These are phyloP conservation scores for Fusarium clavum DNA, from an alignment of 2,329 filamentous ascomycete genomes.

Conservation along the genomic window DNA sequence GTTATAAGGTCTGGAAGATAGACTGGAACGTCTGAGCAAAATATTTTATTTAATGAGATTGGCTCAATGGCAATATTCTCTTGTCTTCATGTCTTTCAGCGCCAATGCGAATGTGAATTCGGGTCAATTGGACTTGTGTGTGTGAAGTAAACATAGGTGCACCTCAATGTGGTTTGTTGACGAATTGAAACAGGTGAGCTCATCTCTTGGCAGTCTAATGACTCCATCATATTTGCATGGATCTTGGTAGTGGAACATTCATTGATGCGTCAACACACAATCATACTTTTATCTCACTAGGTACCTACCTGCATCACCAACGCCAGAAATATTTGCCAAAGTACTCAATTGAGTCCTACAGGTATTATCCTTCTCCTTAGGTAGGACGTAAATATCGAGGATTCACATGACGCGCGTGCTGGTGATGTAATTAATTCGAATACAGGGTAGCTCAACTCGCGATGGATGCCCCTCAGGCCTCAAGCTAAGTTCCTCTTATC, in stretches of 20 bases:
- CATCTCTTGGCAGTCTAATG: not conserved
- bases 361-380: not conserved
- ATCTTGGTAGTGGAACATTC: not conserved
- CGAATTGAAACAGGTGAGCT: not conserved
- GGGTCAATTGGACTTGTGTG: not conserved
- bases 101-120: not conserved
- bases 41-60: slow-evolving; percentile 29
- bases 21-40: slow-evolving; percentile 17
- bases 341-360: not conserved
- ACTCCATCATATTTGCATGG: not conserved
- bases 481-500: slow-evolving; percentile 36
- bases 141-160: not conserved
- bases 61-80: not conserved
- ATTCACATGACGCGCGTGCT: not conserved
- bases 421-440: not conserved
- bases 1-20: slow-evolving; percentile 18
- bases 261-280: not conserved
- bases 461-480: not conserved
- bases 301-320: not conserved
- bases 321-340: not conserved
- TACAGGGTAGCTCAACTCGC: slow-evolving; percentile 28
- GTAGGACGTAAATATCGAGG: not conserved
- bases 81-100: too few relatives aligned
- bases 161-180: not conserved
- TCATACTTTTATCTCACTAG: not conserved